Conservation (phyloP, 768 basidiomycete genomes). For the Phaffia australis region DNA sequence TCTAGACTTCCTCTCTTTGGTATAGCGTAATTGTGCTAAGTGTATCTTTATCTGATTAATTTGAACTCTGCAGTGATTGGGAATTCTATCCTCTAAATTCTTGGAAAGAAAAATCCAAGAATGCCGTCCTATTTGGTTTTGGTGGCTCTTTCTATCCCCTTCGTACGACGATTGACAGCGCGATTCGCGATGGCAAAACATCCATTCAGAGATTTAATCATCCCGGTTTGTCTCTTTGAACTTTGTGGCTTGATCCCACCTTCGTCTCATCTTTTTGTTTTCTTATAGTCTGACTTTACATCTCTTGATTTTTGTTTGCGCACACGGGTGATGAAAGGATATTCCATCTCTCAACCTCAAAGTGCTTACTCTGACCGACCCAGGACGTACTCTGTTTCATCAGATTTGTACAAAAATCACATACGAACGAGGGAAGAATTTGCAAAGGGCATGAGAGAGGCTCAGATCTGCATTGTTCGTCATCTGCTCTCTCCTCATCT, state of each 20-base stretch:
- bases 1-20: not conserved
- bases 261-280: not conserved
- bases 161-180: constrained; percentile 10
- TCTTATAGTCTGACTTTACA: not conserved
- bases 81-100: constrained; percentile 23
- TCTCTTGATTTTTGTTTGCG: not conserved
- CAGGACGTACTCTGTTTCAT: constrained; percentile 6
- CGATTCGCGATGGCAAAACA: constrained; percentile 8
- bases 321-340: constrained; percentile 4
- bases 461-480: constrained; percentile 22
- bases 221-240: constrained; percentile 13
- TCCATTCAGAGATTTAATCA: constrained; percentile 10
- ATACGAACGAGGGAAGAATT: constrained; percentile 16
- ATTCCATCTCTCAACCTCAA: constrained; percentile 20
- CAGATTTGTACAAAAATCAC: constrained; percentile 13
- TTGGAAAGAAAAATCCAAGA: constrained; percentile 14
- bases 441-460: constrained; percentile 24
- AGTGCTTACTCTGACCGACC: constrained; percentile 4
- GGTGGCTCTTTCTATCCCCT: constrained; percentile 23
- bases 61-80: constrained; percentile 1
- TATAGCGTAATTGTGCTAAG: not conserved
- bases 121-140: constrained; percentile 24
- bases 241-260: not conserved
- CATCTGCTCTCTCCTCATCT: no score
- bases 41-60: no score